A percentile compares a stretch with the other conserved stretches of the same genome.
Evolutionary conservation across 768 basidiomycete genomes (phyloP).

Genomic region (Tulasnella calospora): DNA sequence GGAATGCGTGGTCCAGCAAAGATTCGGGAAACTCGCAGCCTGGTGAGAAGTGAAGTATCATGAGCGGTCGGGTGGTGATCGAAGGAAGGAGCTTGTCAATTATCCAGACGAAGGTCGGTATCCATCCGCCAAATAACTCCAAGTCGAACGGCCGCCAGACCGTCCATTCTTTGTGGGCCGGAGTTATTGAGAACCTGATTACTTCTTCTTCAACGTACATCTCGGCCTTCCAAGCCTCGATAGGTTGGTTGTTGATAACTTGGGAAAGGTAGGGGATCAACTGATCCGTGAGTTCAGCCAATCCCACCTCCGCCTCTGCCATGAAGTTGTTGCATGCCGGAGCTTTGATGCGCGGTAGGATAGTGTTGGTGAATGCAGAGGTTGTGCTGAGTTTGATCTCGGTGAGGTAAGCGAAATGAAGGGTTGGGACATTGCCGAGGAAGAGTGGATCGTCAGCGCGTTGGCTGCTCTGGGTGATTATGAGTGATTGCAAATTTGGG

Average conservation of each 20-base stretch:
- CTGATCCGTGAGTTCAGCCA: background rate
- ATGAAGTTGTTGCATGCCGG: background rate
- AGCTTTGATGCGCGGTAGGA: background rate
- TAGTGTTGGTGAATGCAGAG: background rate
- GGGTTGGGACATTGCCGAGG: background rate
- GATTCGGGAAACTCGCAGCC: background rate
- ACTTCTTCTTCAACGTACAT: background rate
- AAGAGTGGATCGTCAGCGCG: background rate
- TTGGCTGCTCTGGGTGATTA: background rate
- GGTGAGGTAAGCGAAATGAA: background rate
- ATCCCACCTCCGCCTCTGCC: background rate
- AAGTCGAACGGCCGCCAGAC: background rate
- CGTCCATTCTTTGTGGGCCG: background rate
- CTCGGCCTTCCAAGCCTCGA: background rate
- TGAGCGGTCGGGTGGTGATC: background rate
- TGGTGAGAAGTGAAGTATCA: background rate
- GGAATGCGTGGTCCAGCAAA: background rate
- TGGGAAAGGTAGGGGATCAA: background rate
- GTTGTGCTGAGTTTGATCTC: background rate
- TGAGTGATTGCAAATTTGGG: background rate
- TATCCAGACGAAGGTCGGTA: background rate
- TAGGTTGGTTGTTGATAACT: background rate
- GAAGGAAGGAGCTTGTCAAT: background rate
- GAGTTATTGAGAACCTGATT: background rate
- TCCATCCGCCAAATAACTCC: background rate